Base-by-base conservation (phyloP, 176 grass and related monocot genomes). In the Aegilops tauschii region DNA sequence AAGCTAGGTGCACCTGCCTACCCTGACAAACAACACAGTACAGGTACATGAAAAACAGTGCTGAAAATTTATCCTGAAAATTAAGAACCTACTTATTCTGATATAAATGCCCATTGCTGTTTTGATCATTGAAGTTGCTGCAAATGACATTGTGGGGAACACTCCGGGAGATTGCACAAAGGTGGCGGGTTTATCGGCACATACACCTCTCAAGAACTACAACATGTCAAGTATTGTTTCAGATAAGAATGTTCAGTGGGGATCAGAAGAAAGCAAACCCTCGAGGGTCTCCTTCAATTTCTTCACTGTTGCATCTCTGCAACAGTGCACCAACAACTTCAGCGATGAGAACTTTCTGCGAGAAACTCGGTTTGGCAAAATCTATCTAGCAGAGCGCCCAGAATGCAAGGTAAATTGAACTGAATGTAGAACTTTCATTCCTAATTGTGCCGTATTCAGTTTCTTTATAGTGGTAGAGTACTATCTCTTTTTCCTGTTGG, bases 251-350 rank as follows among this genome's bases (percentile, higher is more conserved):
- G 34, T 77, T 39, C 78, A 77, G 62, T 37, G 73, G 8, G n/a
- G 36, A 31, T 69, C 63, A 75, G 80, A 68, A 75, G 67, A 49
- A 83, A 4, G 10, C 17, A 44, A 36, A 21, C 21, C 40, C 3
- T 61, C 2, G 35, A 74, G 5, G 35, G 45, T 47, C 1, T 12
- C 56, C 49, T 79, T 59, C 80, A 92, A 10, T 30, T 77, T 85
- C 30, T 95, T 92, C 81, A 88, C 90, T 0, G 85, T 88, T 5
- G 61, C 93, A 11, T 80, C 63, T 0, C 61, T 95, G 76, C 93
- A 92, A 42, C 90, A 95, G 17, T 81, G 82, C 42, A 95, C 93
- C 36, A 78, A 81, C 74, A 92, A 63, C 21, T 95, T 95, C 82
- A 86, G 79, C 32, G 74, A 84, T 14, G 67, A 81, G 23, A 90